Evolutionary conservation across 2,329 filamentous ascomycete genomes (phyloP), one percentile per base, ranked within the genome.

Genomic region (Penicillium olsonii): DNA sequence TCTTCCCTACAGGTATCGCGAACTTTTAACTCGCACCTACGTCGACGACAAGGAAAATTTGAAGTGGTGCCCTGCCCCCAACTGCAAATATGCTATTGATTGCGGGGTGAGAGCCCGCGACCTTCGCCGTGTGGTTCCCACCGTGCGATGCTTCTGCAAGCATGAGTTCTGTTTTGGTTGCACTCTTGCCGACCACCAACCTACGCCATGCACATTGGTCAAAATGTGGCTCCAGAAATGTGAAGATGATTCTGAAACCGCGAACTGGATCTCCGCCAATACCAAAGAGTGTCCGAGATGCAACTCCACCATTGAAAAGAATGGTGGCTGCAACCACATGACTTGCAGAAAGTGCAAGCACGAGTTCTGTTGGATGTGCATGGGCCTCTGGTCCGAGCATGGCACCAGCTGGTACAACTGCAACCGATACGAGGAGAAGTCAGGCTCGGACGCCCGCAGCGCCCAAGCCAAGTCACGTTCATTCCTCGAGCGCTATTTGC

Each of bases 331-430:
- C 76, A 96, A 96, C 75, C 92, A 96, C 71, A 96, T 96, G 92
- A 96, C 92, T 0, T 96, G 92, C 69, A 81, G 92, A 48, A 96
- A 96, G 71, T 96, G 92, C 76, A 90, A 91, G 65, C 87, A 96
- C 66, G 92, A 96, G 66, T 96, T 99, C 66, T 99, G 94, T 75
- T 99, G 94, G 94, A 97, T 99, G 88, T 99, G 94, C 67, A 99
- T 99, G 94, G 94, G 94, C 0, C 78, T 96, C 1, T 99, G 94
- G 94, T 95, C 91, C 1, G 94, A 99, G 72, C 94, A 99, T 68
- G 94, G 94, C 55, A 99, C 92, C 3, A 96, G 90, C 73, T 99
- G 94, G 94, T 99, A 99, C 78, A 99, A 96, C 72, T 99, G 94
- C 80, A 99, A 96, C 68, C 82, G 94, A 8, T 99, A 87, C 63